These are phyloP conservation scores for Boletus rubescentipes DNA, from an alignment of 768 basidiomycete species.

Conservation along the genomic window DNA sequence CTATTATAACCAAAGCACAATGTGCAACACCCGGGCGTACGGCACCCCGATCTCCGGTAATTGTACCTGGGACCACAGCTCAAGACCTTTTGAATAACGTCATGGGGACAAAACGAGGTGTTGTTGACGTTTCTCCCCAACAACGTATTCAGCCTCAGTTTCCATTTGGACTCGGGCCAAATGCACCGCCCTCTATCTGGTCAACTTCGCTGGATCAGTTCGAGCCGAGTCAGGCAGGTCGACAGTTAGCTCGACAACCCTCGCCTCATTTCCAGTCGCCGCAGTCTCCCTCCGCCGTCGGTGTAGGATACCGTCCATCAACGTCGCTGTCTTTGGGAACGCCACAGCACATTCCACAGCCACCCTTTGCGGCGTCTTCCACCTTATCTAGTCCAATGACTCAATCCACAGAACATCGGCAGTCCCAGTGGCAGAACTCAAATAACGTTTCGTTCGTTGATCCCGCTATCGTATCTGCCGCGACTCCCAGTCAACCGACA, in stretches of 20 bases:
- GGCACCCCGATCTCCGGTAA: conserved; percentile 24
- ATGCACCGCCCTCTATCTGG: conserved; percentile 64
- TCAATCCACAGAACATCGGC: conserved; percentile 11
- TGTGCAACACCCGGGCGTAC: conserved; percentile 23
- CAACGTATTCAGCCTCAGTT: conserved; percentile 38
- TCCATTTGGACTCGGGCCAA: conserved; percentile 53
- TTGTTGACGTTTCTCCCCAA: conserved; percentile 16
- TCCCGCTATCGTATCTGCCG: conserved; percentile 24
- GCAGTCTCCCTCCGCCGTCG: conserved; percentile 7
- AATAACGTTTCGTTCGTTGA: conserved; percentile 14
- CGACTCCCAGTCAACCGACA: conserved; percentile 2
- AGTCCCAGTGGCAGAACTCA: conserved; percentile 13
- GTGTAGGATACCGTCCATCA: conserved; percentile 16
- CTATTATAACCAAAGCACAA: background rate
- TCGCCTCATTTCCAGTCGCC: conserved; percentile 13
- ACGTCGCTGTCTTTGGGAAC: conserved; percentile 13
- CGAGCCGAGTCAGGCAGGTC: conserved; percentile 22
- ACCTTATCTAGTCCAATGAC: conserved; percentile 6
- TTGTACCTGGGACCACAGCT: conserved; percentile 51
- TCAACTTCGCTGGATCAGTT: conserved; percentile 54
- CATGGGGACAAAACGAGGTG: conserved; percentile 22
- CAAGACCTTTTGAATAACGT: conserved; percentile 60
- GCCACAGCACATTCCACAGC: conserved; percentile 18
- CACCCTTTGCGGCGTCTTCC: conserved; percentile 11
- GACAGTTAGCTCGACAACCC: conserved; percentile 4